Percentiles rank a stretch among this genome's conserved stretches.
Conservation (phyloP, 805 yeast species). For the Kuraishia ogatae region DNA sequence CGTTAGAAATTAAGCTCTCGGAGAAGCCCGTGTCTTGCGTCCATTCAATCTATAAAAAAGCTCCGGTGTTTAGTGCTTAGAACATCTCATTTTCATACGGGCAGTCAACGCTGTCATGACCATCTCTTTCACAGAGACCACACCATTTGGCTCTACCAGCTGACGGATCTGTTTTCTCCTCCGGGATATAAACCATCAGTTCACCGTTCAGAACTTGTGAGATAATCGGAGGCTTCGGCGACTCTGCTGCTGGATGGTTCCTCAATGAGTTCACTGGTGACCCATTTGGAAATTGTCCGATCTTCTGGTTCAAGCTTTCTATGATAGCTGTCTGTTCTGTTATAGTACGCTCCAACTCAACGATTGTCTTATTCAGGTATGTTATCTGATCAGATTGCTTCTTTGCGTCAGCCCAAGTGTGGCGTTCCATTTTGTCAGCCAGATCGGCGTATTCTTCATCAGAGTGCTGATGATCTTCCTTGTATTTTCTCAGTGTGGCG, state of each 20-base stretch:
- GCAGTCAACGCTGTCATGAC: slow-evolving; percentile 83
- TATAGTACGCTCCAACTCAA: neutral
- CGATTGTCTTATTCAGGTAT: neutral
- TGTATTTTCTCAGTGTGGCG: neutral
- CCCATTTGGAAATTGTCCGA: neutral
- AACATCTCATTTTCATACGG: slow-evolving; percentile 68
- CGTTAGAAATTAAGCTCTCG: neutral
- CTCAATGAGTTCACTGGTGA: neutral
- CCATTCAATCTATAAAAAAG: slow-evolving; percentile 1
- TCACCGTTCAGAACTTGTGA: slow-evolving; percentile 19
- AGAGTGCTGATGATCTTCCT: neutral
- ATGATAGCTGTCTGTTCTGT: neutral
- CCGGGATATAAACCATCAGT: slow-evolving; percentile 43
- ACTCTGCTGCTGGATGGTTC: neutral
- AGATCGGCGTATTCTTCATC: neutral
- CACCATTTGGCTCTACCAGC: slow-evolving; percentile 82
- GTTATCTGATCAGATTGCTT: neutral
- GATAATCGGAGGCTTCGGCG: neutral
- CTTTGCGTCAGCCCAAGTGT: neutral
- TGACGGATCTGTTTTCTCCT: slow-evolving; percentile 47
- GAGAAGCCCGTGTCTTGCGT: neutral
- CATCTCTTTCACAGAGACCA: slow-evolving; percentile 84
- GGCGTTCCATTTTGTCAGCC: neutral
- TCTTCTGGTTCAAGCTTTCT: neutral
- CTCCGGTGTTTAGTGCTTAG: slow-evolving; percentile 13